Base-by-base conservation (phyloP, 768 basidiomycete species). In the Candolleomyces efflorescens region DNA sequence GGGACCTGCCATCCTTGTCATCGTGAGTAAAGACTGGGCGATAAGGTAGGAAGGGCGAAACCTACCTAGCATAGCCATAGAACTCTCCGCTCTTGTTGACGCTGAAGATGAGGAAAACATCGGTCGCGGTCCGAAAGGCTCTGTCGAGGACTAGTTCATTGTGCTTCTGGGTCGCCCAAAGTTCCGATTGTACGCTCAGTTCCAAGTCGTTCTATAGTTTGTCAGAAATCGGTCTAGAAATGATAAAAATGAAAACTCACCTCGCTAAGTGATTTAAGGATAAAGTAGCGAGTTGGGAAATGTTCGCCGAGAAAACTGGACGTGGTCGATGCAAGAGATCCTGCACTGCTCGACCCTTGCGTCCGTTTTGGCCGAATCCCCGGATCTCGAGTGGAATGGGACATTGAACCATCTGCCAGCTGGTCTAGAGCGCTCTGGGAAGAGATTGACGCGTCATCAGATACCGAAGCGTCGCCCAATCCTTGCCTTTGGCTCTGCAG, bases 71-170 rank as follows among this genome's bases (percentile, higher is more conserved):
- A 67, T 92, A 95, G 20, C 95, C 95, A 65, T 89, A 97, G 67
- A 97, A 98, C 69, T 93, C 92, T 37, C 96, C 94, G 56, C 89
- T 90, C 68, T 89, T 92, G 73, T 98, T 98, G 17, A 91, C 96
- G 37, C 94, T 83, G 64, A 98, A 98, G 57, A 98, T 85, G 45
- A 98, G 80, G 65, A 80, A 90, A 3, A 98, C 95, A 23, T 95
- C 90, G 61, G 82, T 80, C 60, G 89, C 88, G 2, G 93, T 97
- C n/a, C 94, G 85, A 70, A 78, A 98, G 0, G 96, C 95, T 69
- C 92, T 92, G 62, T 98, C 94, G 15, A 97, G 76, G 49, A 96
- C 85, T 9, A 83, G 84, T 71, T 97, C 93, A 65, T 96, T 97
- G 73, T 96, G 94, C 63, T 78, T 81, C 72, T 98, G 96, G 1